A percentile compares a stretch with the other conserved stretches of the same genome.
Conservation (phyloP, 805 yeast species). For the Candida stauntonica region DNA sequence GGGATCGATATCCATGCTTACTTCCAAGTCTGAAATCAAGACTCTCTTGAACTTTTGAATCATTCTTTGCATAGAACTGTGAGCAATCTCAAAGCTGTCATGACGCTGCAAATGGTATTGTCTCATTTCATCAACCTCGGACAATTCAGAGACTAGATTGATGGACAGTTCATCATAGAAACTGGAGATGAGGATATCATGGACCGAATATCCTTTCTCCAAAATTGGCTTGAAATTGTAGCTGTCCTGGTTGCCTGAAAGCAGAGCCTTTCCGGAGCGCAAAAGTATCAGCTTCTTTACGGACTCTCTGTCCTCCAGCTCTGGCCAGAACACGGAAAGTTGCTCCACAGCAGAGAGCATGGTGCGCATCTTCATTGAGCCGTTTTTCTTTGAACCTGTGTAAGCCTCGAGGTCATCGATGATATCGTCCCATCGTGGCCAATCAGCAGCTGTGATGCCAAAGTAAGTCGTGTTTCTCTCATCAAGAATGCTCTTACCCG, state of each 20-base stretch:
- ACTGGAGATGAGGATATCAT: conserved; percentile 10
- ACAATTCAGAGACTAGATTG: conserved; percentile 1
- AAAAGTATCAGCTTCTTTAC: conserved; percentile 15
- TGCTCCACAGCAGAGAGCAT: conserved; percentile 8
- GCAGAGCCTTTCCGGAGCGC: conserved; percentile 6
- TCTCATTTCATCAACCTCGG: conserved; percentile 6
- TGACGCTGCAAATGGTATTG: conserved; percentile 13
- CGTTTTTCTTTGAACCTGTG: conserved; percentile 4
- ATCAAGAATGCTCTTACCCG: conserved; percentile 34
- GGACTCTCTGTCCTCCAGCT: conserved; percentile 5
- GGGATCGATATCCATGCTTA: conserved; percentile 10
- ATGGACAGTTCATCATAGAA: conserved; percentile 10
- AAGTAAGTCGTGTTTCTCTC: conserved; percentile 38
- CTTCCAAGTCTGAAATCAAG: conserved; percentile 7
- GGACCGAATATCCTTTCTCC: conserved; percentile 9
- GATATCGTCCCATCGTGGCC: conserved; percentile 48
- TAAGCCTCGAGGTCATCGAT: conserved; percentile 34
- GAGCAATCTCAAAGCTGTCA: conserved; percentile 6
- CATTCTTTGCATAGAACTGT: conserved; percentile 10
- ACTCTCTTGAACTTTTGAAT: conserved; percentile 13
- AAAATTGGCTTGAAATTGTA: conserved; percentile 9
- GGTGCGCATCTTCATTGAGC: conserved; percentile 3
- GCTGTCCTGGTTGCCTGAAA: not conserved
- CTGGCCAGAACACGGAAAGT: conserved; percentile 9
- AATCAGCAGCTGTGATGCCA: conserved; percentile 40